Percentiles rank a stretch among this genome's conserved stretches.
These are phyloP conservation scores for Houttuynia cordata DNA, from an alignment of 164 flowering plant species.

Conservation along the genomic window DNA sequence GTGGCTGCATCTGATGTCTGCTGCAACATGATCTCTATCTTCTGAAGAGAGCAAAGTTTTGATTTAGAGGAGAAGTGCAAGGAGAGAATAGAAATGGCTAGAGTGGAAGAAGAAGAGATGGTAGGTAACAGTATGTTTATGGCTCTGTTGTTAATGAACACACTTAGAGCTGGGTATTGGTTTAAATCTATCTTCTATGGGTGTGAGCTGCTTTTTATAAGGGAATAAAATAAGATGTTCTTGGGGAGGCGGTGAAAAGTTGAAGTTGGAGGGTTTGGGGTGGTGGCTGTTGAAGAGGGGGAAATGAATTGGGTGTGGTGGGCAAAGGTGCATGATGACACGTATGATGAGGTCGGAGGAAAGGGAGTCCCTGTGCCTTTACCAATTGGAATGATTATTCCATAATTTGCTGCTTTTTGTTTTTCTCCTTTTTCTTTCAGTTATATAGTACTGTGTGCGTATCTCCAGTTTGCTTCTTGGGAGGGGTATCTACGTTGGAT, in stretches of 20 bases:
- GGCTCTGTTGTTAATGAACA: conserved; percentile 6
- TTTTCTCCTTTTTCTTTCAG: conserved; percentile 8
- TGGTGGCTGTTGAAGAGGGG: not conserved
- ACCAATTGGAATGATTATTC: conserved; percentile 72
- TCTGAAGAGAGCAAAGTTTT: not conserved
- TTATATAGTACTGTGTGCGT: not conserved
- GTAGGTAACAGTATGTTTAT: conserved; percentile 9
- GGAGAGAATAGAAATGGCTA: not conserved
- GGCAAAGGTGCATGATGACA: conserved; percentile 69
- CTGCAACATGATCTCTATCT: conserved; percentile 8
- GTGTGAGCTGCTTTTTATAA: conserved; percentile 10
- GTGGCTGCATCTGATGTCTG: conserved; percentile 46
- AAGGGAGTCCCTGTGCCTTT: conserved; percentile 42
- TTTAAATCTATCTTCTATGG: conserved; percentile 1
- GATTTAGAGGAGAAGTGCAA: conserved; percentile 1
- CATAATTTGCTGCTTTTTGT: conserved; percentile 48
- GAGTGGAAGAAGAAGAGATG: conserved; percentile 6
- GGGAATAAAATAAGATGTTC: conserved; percentile 19
- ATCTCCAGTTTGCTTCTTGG: not conserved
- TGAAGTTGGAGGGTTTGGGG: conserved; percentile 27
- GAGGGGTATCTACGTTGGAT: not conserved
- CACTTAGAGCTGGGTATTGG: conserved; percentile 3
- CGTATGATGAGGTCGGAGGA: conserved; percentile 56
- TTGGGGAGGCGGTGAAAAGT: conserved; percentile 59
- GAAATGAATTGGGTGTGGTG: not conserved